Percentiles rank a stretch among this genome's conserved stretches.
Evolutionary conservation across 805 yeast genomes (phyloP).

Genomic region (Ogataea philodendri): DNA sequence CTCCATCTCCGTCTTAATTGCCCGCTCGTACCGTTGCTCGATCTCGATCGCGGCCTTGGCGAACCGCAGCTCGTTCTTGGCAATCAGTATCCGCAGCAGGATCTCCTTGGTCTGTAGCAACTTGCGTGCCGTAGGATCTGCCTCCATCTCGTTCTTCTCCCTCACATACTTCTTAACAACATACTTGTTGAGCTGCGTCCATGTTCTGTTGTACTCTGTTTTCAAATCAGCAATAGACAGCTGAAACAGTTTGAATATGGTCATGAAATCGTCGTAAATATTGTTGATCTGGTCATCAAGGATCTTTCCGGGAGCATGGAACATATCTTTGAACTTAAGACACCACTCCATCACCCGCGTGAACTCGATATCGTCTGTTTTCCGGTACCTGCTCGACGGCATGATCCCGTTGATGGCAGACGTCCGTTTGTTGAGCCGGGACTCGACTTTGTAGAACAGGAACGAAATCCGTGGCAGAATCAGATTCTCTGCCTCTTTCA

Average conservation of each 20-base stretch:
- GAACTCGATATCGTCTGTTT: slow-evolving; percentile 26
- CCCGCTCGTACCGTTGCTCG: slow-evolving; percentile 31
- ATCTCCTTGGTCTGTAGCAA: slow-evolving; percentile 50
- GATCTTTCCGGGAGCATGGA: slow-evolving; percentile 28
- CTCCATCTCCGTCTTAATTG: slow-evolving; percentile 29
- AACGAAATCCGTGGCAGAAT: slow-evolving; percentile 66
- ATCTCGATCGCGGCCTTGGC: slow-evolving; percentile 28
- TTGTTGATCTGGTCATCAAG: slow-evolving; percentile 21
- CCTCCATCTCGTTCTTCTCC: slow-evolving; percentile 29
- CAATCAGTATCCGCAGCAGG: slow-evolving; percentile 64
- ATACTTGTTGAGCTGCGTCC: slow-evolving; percentile 25
- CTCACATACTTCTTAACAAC: slow-evolving; percentile 20
- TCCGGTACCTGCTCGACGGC: slow-evolving; percentile 11
- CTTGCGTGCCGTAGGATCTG: slow-evolving; percentile 40
- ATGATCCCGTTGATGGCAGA: slow-evolving; percentile 14
- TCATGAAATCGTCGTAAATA: slow-evolving; percentile 24
- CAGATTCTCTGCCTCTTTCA: slow-evolving; percentile 66
- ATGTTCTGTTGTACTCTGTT: slow-evolving; percentile 21
- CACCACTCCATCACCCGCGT: slow-evolving; percentile 34
- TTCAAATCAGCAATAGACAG: slow-evolving; percentile 16
- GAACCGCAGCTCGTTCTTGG: slow-evolving; percentile 34
- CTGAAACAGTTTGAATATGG: slow-evolving; percentile 20
- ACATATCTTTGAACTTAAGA: slow-evolving; percentile 29
- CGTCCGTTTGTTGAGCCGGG: slow-evolving; percentile 20
- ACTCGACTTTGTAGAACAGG: slow-evolving; percentile 32